A percentile compares a stretch with the other conserved stretches of the same genome.
Evolutionary conservation across 2,329 filamentous ascomycete genomes (phyloP).

Genomic region (Plectosphaerella sp.): DNA sequence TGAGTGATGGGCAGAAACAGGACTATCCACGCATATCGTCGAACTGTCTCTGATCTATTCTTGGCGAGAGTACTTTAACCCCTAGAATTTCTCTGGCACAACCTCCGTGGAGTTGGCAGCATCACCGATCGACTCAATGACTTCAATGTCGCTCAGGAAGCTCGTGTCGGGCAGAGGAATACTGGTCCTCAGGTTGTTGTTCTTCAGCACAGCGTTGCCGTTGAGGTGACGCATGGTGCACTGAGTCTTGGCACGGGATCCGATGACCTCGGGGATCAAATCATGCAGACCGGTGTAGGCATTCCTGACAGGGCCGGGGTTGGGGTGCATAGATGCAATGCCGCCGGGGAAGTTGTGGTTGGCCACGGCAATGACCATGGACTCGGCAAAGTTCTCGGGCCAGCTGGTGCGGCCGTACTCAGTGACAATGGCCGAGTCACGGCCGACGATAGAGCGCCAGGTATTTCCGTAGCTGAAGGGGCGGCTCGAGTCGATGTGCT

Average conservation of each 20-base stretch:
- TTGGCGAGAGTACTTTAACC: too few relatives aligned
- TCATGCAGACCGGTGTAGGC: constrained; percentile 15
- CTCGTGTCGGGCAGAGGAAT: constrained; percentile 5
- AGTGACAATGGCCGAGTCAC: constrained; percentile 12
- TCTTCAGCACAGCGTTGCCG: constrained; percentile 8
- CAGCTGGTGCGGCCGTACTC: constrained; percentile 15
- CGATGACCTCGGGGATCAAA: constrained; percentile 11
- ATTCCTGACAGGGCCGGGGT: constrained; percentile 17
- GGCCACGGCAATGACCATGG: constrained; percentile 16
- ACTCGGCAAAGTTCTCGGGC: constrained; percentile 20
- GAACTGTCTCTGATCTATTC: too few relatives aligned
- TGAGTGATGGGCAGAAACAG: too few relatives aligned
- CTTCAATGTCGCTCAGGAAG: constrained; percentile 7
- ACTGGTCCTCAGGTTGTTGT: constrained; percentile 3
- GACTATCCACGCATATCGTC: too few relatives aligned
- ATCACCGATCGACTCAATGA: constrained; percentile 5
- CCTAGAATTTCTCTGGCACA: too few relatives aligned
- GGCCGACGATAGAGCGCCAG: constrained; percentile 15
- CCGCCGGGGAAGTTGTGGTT: constrained; percentile 20
- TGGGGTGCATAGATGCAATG: constrained; percentile 15
- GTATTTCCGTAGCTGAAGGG: constrained; percentile 10
- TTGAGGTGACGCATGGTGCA: constrained; percentile 11
- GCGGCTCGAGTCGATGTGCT: constrained; percentile 4
- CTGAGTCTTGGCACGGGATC: constrained; percentile 9
- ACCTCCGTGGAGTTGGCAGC: too few relatives aligned